Percentiles rank a stretch among this genome's conserved stretches.
Conservation (phyloP, 495 filamentous ascomycete genomes). For the Lasiosphaeria hispida region DNA sequence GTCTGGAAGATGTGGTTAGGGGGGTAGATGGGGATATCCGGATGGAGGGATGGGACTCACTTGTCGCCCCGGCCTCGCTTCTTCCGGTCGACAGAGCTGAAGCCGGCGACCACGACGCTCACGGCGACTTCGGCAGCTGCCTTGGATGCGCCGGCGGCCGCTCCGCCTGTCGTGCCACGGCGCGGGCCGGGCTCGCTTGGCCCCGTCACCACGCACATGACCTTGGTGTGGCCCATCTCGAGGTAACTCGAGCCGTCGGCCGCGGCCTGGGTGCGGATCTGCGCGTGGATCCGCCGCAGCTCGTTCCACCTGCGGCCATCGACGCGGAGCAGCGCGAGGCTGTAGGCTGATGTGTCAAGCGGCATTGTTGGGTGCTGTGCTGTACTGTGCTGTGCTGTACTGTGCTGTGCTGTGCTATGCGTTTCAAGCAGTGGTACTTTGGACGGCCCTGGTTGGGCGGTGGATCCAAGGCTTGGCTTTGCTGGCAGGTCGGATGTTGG, state of each 20-base stretch:
- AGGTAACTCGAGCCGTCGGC: slow-evolving; percentile 89
- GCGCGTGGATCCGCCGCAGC: slow-evolving; percentile 80
- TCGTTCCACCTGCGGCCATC: slow-evolving; percentile 99
- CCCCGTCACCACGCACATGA: slow-evolving; percentile 87
- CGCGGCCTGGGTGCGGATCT: slow-evolving; percentile 86
- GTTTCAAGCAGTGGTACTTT: no score
- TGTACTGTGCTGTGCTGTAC: no score
- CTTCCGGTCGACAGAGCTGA: slow-evolving; percentile 83
- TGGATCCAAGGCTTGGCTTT: no score
- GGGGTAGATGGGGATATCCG: no score
- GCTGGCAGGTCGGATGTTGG: no score
- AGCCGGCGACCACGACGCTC: slow-evolving; percentile 81
- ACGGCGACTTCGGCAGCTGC: slow-evolving; percentile 66
- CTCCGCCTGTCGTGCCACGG: slow-evolving; percentile 30
- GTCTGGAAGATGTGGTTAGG: slow-evolving; percentile 43
- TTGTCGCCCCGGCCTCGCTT: slow-evolving; percentile 69
- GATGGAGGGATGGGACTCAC: slow-evolving; percentile 44
- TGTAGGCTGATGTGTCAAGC: slow-evolving; percentile 86
- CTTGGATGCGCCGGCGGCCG: slow-evolving; percentile 43
- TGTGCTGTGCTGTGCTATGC: no score
- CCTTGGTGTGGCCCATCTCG: slow-evolving; percentile 93
- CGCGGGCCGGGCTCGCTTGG: slow-evolving; percentile 65
- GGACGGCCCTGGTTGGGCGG: no score
- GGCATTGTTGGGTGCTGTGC: slow-evolving; percentile 62
- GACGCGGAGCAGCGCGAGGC: slow-evolving; percentile 80